Conservation (phyloP, 139 green algal species). For the Closterium sp. region DNA sequence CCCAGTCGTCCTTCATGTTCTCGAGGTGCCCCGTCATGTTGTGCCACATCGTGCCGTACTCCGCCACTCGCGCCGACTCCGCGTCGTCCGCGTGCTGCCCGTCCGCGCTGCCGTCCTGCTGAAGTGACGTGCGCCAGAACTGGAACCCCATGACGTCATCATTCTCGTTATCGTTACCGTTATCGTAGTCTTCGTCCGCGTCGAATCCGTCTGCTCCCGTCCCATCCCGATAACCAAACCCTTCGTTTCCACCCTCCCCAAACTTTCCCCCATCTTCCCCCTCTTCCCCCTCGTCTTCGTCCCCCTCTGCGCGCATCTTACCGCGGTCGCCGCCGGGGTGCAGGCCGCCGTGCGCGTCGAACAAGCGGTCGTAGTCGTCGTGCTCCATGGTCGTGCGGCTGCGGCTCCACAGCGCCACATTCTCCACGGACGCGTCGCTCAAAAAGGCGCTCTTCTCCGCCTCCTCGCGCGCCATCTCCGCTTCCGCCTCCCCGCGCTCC, state of each 20-base stretch:
- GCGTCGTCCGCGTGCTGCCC: not conserved
- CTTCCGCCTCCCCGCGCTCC: not conserved
- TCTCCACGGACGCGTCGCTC: not conserved
- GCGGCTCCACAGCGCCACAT: not conserved
- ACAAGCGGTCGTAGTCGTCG: not conserved
- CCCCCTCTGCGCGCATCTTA: not conserved
- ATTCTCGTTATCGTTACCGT: not conserved
- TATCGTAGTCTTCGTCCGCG: not conserved
- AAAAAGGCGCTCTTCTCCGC: not conserved
- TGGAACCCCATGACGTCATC: not conserved
- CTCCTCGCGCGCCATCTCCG: not conserved
- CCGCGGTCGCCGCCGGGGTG: not conserved
- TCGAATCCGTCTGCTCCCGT: not conserved
- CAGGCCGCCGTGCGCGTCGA: not conserved
- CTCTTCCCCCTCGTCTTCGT: not conserved
- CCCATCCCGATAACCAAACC: no score
- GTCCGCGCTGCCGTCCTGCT: not conserved
- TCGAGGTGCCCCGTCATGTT: slow-evolving; percentile 1
- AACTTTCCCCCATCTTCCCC: not conserved
- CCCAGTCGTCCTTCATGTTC: slow-evolving; percentile 2
- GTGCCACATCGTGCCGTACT: not conserved
- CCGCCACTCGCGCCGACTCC: not conserved
- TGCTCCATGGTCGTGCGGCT: not conserved
- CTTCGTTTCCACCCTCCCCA: not conserved
- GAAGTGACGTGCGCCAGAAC: not conserved